phyloP scores from a whole-genome alignment of 805 yeast genomes.

The Cyberlindnera maritima region DNA sequence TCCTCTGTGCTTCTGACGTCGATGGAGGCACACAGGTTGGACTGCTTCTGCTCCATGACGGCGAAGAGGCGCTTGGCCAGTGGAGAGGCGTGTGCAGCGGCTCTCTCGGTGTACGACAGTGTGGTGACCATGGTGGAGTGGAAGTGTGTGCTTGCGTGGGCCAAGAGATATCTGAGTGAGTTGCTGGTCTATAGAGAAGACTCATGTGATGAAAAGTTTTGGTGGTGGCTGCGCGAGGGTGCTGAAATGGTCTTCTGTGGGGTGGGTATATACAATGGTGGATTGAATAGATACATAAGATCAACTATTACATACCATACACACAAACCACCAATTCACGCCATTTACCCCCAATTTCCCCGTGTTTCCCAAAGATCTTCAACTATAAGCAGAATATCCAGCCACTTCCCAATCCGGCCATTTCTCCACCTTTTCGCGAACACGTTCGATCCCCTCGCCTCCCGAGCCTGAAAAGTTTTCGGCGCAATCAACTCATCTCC shows the following conservation, averaged over 20 bases:
- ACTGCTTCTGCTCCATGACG: conserved; percentile 74
- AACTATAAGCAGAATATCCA: background rate
- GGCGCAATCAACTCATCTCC: conserved; percentile 1
- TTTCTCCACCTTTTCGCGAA: conserved; percentile 1
- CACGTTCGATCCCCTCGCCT: background rate
- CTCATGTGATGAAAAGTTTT: background rate
- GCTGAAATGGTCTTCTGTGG: background rate
- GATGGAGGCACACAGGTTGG: conserved; percentile 92
- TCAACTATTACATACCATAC: too few relatives aligned
- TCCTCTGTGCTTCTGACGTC: conserved; percentile 84
- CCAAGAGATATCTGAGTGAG: background rate
- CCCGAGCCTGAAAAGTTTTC: conserved; percentile 7
- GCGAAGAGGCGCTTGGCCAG: conserved; percentile 72
- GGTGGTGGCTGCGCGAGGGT: background rate
- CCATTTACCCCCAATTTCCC: background rate
- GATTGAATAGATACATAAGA: too few relatives aligned
- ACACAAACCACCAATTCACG: too few relatives aligned
- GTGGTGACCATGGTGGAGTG: conserved; percentile 22
- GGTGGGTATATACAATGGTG: too few relatives aligned
- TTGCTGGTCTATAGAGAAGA: too few relatives aligned
- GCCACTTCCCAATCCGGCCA: background rate
- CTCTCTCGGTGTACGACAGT: conserved; percentile 63
- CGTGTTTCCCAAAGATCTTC: background rate
- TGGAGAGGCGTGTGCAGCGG: conserved; percentile 66
- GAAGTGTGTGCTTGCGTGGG: background rate